These are phyloP conservation scores for Monilinia vaccinii-corymbosi DNA, from an alignment of 2,329 filamentous ascomycete species.

Conservation along the genomic window DNA sequence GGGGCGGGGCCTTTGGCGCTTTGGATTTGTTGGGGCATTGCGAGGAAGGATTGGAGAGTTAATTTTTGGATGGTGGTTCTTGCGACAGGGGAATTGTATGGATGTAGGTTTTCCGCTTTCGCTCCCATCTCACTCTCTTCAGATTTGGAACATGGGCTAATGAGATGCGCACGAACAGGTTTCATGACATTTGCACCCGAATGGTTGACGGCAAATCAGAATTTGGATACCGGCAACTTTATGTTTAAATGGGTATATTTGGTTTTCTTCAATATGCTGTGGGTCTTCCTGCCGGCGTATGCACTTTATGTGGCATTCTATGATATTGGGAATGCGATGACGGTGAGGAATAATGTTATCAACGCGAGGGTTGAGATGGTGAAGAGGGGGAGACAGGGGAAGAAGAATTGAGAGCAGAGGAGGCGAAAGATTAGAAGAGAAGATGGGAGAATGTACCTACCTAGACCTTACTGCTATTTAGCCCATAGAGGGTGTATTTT, in stretches of 20 bases:
- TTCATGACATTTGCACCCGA: conserved; percentile 66
- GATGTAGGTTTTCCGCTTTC: conserved; percentile 35
- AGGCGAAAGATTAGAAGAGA: background rate
- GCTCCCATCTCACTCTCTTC: background rate
- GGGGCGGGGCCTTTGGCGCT: conserved; percentile 51
- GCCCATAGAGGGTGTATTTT: background rate
- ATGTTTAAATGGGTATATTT: conserved; percentile 56
- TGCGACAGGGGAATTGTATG: conserved; percentile 58
- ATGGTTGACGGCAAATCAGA: conserved; percentile 53
- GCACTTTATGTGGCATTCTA: conserved; percentile 44
- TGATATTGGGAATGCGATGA: conserved; percentile 48
- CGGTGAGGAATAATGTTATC: conserved; percentile 29
- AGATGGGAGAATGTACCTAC: background rate
- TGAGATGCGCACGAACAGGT: conserved; percentile 32
- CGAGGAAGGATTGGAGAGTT: conserved; percentile 43
- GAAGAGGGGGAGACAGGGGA: conserved; percentile 19
- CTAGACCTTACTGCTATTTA: background rate
- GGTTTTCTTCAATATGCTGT: conserved; percentile 60
- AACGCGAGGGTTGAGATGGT: conserved; percentile 15
- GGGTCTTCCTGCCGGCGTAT: conserved; percentile 56
- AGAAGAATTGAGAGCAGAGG: conserved; percentile 1
- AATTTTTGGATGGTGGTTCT: conserved; percentile 56
- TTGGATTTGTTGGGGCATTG: conserved; percentile 52
- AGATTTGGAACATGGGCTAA: background rate
- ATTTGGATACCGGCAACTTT: conserved; percentile 56